Base-by-base conservation (phyloP, 306 rosid genomes). In the Cicer bijugum region DNA sequence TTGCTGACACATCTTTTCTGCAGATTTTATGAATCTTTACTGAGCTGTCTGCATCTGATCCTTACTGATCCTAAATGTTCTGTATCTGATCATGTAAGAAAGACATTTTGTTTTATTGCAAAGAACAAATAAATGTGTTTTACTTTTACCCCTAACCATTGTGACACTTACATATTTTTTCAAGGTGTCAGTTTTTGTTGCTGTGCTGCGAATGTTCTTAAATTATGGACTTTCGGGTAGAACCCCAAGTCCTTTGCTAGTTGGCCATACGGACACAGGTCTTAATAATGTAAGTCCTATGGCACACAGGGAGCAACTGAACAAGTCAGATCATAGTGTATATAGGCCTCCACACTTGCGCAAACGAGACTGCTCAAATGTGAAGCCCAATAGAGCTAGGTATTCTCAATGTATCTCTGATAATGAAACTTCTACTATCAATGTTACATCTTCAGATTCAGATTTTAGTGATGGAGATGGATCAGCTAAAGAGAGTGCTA, bases 261-360 rank as follows among this genome's bases (percentile, higher is more conserved):
- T 50, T 81, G 88, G 75, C 80, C 71, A 66, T 37, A 78, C 67
- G 67, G 81, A 87, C 76, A 87, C 67, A 82, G 86, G 78, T 52
- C 72, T 58, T 71, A 44, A 60, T 79, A 40, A 61, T 28, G 40
- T 14, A 35, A 82, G 67, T 68, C 78, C 78, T 38, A 72, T 67
- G 72, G 77, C 75, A 63, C 66, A 67, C 80, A 77, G 66, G 79
- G 90, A 85, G 72, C 84, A 86, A 43, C 85, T 79, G 62, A 84
- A 81, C 81, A 87, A 55, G 68, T 74, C 81, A 15, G 72, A 79
- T 53, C 47, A 4, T 77, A 66, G 82, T 76, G 85, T 83, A 57
- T 94, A 94, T 80, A 87, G 90, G 83, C 97, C 97, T 74, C 99
- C 99, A 47, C 99, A 94, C 88, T 81, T 94, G 83, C 99, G 95